Percentiles rank a stretch among this genome's conserved stretches.
Conservation (phyloP, 2,329 filamentous ascomycete genomes). For the Ustulina deusta region DNA sequence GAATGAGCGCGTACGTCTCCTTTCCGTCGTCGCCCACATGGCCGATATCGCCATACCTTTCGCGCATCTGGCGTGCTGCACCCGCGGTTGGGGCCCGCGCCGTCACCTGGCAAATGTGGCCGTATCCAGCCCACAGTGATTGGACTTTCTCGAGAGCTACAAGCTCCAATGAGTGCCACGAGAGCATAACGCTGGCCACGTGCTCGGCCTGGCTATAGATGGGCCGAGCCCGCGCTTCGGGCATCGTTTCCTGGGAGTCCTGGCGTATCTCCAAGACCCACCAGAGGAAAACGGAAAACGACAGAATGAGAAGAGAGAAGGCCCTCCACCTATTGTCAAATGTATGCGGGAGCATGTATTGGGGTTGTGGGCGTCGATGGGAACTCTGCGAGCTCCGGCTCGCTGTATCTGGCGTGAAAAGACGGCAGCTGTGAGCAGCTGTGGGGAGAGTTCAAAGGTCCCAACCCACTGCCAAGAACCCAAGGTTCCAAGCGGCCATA, state of each 20-base stretch:
- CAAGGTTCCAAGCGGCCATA: too few species aligned
- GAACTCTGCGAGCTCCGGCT: not conserved
- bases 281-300: conserved; percentile 8
- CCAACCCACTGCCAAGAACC: too few species aligned
- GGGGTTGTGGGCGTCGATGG: not conserved
- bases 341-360: not conserved
- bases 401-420: not conserved
- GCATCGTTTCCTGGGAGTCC: not conserved
- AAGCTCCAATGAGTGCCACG: conserved; percentile 56
- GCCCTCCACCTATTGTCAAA: conserved; percentile 3
- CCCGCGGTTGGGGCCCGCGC: conserved; percentile 53
- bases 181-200: conserved; percentile 57
- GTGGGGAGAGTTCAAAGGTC: too few species aligned
- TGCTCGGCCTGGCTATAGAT: conserved; percentile 45
- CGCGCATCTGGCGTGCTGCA: conserved; percentile 33
- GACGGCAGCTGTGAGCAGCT: not conserved
- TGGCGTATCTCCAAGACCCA: conserved; percentile 8
- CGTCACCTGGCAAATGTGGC: conserved; percentile 66
- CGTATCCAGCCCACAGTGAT: conserved; percentile 65
- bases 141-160: conserved; percentile 56
- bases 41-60: conserved; percentile 27
- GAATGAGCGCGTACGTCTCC: conserved; percentile 58
- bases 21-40: conserved; percentile 30
- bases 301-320: conserved; percentile 18
- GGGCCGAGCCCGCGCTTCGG: not conserved